Percentiles rank a stretch among this genome's conserved stretches.
Evolutionary conservation across 1,284 basidiomycete genomes (phyloP).

Genomic region (Leccinum insigne): DNA sequence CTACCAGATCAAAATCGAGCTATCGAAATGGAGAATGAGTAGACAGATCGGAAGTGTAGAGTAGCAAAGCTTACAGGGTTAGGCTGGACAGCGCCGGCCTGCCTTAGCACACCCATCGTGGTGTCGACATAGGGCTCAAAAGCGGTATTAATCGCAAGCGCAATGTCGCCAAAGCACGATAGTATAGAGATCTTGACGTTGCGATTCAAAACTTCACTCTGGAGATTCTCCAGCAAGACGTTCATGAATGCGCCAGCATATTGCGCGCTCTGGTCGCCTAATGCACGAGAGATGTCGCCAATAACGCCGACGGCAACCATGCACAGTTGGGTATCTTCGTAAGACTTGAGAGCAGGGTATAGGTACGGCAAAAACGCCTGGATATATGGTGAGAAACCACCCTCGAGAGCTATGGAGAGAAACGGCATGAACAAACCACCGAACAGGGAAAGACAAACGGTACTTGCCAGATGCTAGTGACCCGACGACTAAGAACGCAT

Average conservation of each 20-base stretch:
- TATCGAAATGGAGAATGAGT: conserved; percentile 32
- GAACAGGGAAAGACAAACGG: background rate
- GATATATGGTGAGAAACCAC: conserved; percentile 87
- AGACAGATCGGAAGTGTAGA: conserved; percentile 1
- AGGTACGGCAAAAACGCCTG: conserved; percentile 90
- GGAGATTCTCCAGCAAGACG: conserved; percentile 89
- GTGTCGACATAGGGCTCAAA: conserved; percentile 93
- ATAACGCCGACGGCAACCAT: conserved; percentile 96
- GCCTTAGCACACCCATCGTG: conserved; percentile 89
- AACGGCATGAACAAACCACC: background rate
- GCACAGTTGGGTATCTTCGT: conserved; percentile 96
- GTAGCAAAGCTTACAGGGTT: conserved; percentile 65
- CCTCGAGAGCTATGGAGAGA: conserved; percentile 67
- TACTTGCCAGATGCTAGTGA: conserved; percentile 71
- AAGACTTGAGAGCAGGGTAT: conserved; percentile 86
- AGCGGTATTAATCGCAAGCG: conserved; percentile 83
- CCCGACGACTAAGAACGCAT: conserved; percentile 96
- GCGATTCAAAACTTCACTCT: conserved; percentile 88
- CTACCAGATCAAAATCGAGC: conserved; percentile 88
- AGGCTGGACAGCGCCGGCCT: conserved; percentile 86
- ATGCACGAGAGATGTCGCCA: conserved; percentile 92
- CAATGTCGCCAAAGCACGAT: conserved; percentile 96
- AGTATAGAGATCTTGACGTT: conserved; percentile 97
- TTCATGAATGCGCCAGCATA: conserved; percentile 92
- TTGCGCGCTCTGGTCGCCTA: conserved; percentile 81